Evolutionary conservation across 1,284 basidiomycete species (phyloP).

Genomic region (Albatrellus sp.): DNA sequence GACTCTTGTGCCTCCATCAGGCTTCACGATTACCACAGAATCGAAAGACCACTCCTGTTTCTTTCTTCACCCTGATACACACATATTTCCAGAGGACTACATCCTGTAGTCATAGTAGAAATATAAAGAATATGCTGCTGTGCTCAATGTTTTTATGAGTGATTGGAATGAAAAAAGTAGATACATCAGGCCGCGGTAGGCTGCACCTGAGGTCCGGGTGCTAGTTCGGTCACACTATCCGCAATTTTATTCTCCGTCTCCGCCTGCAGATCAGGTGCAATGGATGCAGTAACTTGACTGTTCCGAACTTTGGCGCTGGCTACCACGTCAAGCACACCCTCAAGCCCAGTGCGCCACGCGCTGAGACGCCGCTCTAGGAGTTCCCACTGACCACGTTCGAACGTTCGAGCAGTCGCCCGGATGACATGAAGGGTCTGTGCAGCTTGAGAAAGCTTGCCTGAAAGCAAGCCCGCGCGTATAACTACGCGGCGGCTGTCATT

Average conservation of each 20-base stretch:
- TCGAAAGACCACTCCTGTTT: no score
- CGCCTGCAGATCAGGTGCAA: constrained; percentile 7
- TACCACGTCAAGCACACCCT: constrained; percentile 58
- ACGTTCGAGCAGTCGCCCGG: constrained; percentile 67
- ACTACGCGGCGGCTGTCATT: constrained; percentile 22
- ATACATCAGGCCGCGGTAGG: no score
- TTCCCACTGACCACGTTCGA: constrained; percentile 76
- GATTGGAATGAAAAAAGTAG: no score
- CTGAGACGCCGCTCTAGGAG: constrained; percentile 67
- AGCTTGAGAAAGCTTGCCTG: constrained; percentile 80
- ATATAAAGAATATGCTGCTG: no score
- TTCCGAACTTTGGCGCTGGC: constrained; percentile 41
- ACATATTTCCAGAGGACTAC: no score
- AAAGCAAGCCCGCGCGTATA: constrained; percentile 73
- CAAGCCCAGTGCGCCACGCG: constrained; percentile 70
- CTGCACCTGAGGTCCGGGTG: no score
- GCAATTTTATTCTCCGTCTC: constrained; percentile 7
- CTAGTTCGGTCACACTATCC: no score
- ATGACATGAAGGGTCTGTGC: constrained; percentile 66
- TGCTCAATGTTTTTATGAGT: no score
- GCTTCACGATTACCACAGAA: no score
- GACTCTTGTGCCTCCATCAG: no score
- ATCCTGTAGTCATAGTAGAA: no score
- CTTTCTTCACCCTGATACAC: no score
- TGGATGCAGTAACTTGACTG: constrained; percentile 8